phyloP scores from a whole-genome alignment of 169 alveolate genomes.

The Cryptosporidium canis region DNA sequence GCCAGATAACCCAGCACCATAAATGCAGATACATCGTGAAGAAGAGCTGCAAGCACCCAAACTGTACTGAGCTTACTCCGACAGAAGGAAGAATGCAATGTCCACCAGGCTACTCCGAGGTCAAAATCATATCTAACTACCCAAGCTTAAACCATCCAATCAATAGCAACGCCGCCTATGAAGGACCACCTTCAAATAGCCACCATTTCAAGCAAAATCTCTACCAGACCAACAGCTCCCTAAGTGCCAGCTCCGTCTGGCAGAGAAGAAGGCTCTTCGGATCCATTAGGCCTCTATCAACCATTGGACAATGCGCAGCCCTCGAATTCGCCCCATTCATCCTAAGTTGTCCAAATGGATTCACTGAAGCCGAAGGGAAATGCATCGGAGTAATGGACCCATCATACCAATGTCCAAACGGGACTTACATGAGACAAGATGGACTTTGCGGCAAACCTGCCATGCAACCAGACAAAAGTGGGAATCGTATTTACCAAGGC shows the following conservation, averaged over 20 bases:
- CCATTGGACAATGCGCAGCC: conserved; percentile 48
- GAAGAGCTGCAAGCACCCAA: conserved; percentile 27
- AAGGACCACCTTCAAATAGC: neutral
- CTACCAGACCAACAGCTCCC: neutral
- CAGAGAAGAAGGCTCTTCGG: conserved; percentile 37
- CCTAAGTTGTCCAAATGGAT: conserved; percentile 50
- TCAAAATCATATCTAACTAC: neutral
- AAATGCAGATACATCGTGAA: conserved; percentile 38
- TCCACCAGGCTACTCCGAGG: conserved; percentile 71
- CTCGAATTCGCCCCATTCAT: conserved; percentile 57
- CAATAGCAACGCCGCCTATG: neutral
- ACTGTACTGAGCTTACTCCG: conserved; percentile 21
- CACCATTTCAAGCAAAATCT: neutral
- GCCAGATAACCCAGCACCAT: conserved; percentile 28
- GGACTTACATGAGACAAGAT: conserved; percentile 56
- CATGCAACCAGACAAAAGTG: neutral
- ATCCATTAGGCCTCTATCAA: conserved; percentile 46
- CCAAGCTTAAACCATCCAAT: neutral
- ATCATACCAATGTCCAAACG: conserved; percentile 55
- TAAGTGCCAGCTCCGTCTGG: neutral
- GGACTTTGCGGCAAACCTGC: conserved; percentile 10
- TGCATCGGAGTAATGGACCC: conserved; percentile 64
- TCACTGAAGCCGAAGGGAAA: conserved; percentile 40
- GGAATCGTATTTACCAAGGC: neutral
- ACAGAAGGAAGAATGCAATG: conserved; percentile 59